These are phyloP conservation scores for Microbotryum intermedium DNA, from an alignment of 1,284 basidiomycete species.

Conservation along the genomic window DNA sequence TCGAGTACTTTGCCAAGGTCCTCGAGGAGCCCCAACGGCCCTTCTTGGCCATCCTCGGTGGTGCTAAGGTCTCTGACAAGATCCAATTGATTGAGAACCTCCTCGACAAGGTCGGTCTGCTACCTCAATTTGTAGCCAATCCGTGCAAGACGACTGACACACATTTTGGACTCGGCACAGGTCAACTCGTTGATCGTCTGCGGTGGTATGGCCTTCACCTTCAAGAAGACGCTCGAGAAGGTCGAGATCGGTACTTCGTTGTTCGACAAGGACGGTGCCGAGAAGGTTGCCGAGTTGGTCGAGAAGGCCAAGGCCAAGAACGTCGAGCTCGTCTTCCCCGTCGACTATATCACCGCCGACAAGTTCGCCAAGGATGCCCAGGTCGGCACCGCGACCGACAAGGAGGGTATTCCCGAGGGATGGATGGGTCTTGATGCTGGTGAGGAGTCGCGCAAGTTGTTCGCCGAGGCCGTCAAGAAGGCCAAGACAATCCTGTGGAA, in stretches of 20 bases:
- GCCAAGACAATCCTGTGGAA: slow-evolving; percentile 98
- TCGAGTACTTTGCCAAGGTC: slow-evolving; percentile 97
- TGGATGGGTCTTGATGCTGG: slow-evolving; percentile 88
- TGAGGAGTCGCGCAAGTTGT: slow-evolving; percentile 69
- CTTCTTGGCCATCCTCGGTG: slow-evolving; percentile 96
- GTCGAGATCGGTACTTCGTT: slow-evolving; percentile 89
- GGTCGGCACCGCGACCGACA: slow-evolving; percentile 67
- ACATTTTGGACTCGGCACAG: slow-evolving; percentile 40
- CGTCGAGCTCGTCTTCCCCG: slow-evolving; percentile 90
- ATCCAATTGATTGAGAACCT: slow-evolving; percentile 98
- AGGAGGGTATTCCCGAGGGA: slow-evolving; percentile 78
- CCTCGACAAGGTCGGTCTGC: slow-evolving; percentile 72
- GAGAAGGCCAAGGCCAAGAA: slow-evolving; percentile 90
- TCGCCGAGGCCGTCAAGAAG: slow-evolving; percentile 68
- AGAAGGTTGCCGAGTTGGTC: slow-evolving; percentile 75
- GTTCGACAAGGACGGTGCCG: slow-evolving; percentile 81
- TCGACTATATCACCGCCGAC: slow-evolving; percentile 89
- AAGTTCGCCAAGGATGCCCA: slow-evolving; percentile 90
- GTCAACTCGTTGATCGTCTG: slow-evolving; percentile 94
- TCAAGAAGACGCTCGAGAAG: slow-evolving; percentile 87
- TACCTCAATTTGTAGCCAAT: no score
- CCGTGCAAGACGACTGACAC: not conserved
- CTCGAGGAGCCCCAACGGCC: slow-evolving; percentile 89
- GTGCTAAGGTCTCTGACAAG: slow-evolving; percentile 98
- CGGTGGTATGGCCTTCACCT: slow-evolving; percentile 99